Percentiles rank a stretch among this genome's conserved stretches.
Conservation (phyloP, 176 grass and related monocot genomes). For the Carex myosuroides region DNA sequence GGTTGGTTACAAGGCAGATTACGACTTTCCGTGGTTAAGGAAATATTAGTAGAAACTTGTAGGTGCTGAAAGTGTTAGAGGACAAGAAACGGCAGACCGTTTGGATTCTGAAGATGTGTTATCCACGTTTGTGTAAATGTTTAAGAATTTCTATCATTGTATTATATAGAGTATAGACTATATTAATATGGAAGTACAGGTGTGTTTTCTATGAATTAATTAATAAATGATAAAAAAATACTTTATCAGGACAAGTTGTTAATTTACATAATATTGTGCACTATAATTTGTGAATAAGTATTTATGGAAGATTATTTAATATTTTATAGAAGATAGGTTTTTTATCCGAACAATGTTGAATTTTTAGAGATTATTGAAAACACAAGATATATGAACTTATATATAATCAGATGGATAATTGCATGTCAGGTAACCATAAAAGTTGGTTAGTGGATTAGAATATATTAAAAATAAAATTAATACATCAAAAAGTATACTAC, state of each 20-base stretch:
- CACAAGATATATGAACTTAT: neutral
- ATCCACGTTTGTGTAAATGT: neutral
- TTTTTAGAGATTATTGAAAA: neutral
- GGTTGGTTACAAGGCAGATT: neutral
- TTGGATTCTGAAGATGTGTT: neutral
- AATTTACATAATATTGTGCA: neutral
- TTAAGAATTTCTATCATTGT: neutral
- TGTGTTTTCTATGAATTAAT: neutral
- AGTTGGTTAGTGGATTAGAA: neutral
- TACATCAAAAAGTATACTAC: too few species aligned
- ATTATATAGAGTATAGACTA: neutral
- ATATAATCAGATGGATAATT: neutral
- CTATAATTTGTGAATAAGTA: neutral
- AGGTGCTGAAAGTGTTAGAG: neutral
- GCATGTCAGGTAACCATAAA: neutral
- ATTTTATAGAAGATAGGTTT: neutral
- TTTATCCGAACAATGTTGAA: neutral
- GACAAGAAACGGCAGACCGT: constrained; percentile 15
- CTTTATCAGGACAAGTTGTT: neutral
- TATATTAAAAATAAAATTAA: neutral
- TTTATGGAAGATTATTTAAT: too few species aligned
- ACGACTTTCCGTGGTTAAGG: neutral
- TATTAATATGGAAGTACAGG: neutral
- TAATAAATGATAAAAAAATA: neutral
- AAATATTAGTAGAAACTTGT: neutral